Evolutionary conservation across 2,329 filamentous ascomycete genomes (phyloP).

Genomic region (Corinectria fuckeliana): DNA sequence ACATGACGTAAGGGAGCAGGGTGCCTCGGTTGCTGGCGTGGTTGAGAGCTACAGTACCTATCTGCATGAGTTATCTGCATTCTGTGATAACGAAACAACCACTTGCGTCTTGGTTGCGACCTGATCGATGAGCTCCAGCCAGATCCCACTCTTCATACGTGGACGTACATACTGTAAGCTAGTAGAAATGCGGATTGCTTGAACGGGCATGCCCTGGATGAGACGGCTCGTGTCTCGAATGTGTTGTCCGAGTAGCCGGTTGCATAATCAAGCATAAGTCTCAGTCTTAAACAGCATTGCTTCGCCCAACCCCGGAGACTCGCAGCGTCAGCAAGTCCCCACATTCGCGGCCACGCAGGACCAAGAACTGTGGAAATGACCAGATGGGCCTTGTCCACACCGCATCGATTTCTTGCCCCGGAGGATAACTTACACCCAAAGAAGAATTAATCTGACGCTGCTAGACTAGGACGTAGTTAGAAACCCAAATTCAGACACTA

Average conservation of each 20-base stretch:
- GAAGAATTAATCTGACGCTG: not conserved
- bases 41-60: constrained; percentile 4
- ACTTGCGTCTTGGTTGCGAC: not conserved
- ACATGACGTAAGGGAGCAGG: constrained; percentile 15
- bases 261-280: no score
- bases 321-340: not conserved
- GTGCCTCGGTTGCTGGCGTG: not conserved
- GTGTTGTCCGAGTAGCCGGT: not conserved
- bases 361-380: not conserved
- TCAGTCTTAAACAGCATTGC: not conserved
- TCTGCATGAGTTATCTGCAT: not conserved
- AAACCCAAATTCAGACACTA: no score
- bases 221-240: not conserved
- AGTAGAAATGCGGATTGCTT: not conserved
- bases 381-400: not conserved
- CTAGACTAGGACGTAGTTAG: no score
- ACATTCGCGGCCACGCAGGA: not conserved
- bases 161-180: not conserved
- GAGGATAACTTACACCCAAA: not conserved
- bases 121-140: not conserved
- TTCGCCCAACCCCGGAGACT: not conserved
- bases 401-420: not conserved
- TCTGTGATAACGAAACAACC: not conserved
- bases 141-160: not conserved
- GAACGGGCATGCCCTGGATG: not conserved